These are phyloP conservation scores for Tulasnella calospora DNA, from an alignment of 768 basidiomycete genomes.

Conservation along the genomic window DNA sequence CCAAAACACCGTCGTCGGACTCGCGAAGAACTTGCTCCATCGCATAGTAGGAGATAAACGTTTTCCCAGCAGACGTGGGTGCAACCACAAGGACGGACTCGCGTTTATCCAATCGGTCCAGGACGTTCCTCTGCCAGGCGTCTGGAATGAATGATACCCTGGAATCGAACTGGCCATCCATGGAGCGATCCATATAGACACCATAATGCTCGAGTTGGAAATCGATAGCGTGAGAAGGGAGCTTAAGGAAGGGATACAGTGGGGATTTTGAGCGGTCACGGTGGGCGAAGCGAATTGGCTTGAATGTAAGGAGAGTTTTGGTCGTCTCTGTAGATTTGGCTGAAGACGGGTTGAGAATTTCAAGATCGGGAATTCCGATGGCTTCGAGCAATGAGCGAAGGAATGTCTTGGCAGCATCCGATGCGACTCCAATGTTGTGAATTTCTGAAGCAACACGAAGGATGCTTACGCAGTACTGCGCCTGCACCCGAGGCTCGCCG, in stretches of 20 bases:
- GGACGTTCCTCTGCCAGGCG: slow-evolving; percentile 62
- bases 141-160: slow-evolving; percentile 64
- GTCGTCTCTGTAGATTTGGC: background rate
- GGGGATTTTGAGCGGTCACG: slow-evolving; percentile 37
- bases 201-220: slow-evolving; percentile 72
- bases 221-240: slow-evolving; percentile 51
- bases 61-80: slow-evolving; percentile 47
- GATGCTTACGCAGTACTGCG: slow-evolving; percentile 46
- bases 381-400: slow-evolving; percentile 36
- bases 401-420: slow-evolving; percentile 30
- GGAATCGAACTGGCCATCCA: slow-evolving; percentile 55
- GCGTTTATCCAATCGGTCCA: slow-evolving; percentile 57
- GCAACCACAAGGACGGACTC: slow-evolving; percentile 58
- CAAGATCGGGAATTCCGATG: slow-evolving; percentile 48
- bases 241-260: slow-evolving; percentile 50
- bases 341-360: slow-evolving; percentile 26
- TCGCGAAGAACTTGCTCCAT: slow-evolving; percentile 63
- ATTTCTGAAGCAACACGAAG: slow-evolving; percentile 47
- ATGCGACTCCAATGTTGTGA: slow-evolving; percentile 33
- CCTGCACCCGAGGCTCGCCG: slow-evolving; percentile 41
- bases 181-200: slow-evolving; percentile 65
- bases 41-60: slow-evolving; percentile 71
- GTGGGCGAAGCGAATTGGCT: slow-evolving; percentile 30
- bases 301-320: background rate
- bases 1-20: slow-evolving; percentile 61